Evolutionary conservation across 345 rosid species (phyloP), one percentile per base, ranked within the genome.

Genomic region (Bruguiera sexangula): DNA sequence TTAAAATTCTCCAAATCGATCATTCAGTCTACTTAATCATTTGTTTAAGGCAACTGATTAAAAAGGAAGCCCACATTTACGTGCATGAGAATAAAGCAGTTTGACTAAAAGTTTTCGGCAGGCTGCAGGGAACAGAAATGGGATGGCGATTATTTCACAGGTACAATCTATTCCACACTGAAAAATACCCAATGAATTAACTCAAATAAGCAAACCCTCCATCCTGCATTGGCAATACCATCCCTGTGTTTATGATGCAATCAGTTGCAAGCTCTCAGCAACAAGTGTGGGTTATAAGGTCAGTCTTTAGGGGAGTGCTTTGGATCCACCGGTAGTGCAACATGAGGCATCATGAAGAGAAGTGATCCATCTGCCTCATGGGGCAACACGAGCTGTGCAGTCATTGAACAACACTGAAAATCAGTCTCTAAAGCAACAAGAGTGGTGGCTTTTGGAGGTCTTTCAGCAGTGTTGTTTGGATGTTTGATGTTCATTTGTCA

Each of bases 11-110:
- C 57, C 30, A 8, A 56, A 56, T 9, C 34, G 51, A 59, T 56
- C 56, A 52, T 66, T 69, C 63, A 39, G 31, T 74, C 27, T 29
- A 71, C 62, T 63, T 43, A 43, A 43, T 43, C 18, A 3, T 43
- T 43, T 13, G 18, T 13, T 43, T 43, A 43, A 11, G 16, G 19
- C 19, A 43, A 13, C 4, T 43, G 50, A 43, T 43, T 43, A 43
- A 3, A 13, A 43, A 43, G 50, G 19, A 43, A 43, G 50, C 50
- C 19, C 1, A 43, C 18, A 11, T 3, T 43, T 43, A 13, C 15
- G 50, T 43, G 18, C 19, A 43, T 13, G 18, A 43, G 50, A 43
- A 13, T 13, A 43, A 43, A 43, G 19, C 50, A 43, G 50, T 13
- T 15, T 3, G 6, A 43, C 16, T 43, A 13, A 11, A 43, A 43